Base-by-base conservation (phyloP, 2,329 filamentous ascomycete species). In the Penicillium expansum region DNA sequence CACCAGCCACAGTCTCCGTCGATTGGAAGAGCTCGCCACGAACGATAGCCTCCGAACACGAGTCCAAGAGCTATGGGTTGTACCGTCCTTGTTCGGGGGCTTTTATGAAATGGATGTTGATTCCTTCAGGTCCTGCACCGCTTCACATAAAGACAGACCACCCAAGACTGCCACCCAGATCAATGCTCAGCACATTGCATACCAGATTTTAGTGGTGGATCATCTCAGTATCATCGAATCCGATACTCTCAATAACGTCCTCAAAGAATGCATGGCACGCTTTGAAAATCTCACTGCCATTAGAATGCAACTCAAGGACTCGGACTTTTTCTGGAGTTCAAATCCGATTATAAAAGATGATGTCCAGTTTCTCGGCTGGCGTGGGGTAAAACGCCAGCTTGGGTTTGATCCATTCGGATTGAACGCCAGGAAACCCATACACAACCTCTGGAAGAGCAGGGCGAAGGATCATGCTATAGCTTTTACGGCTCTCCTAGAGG, bases 21-120 rank as follows among this genome's bases (percentile, higher is more conserved):
- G 33, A 35, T 20, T 52, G 13, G 39, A 52, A 52, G 20, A 44
- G 22, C 32, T 52, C 9, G 29, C 41, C 7, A 10, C 38, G 29
- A 44, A 52, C 13, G 13, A 44, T n/a, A 35, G 6, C 20, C 14
- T 45, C 20, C 22, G 42, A 20, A 18, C 18, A 38, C 50, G 50
- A 44, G 41, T 52, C 6, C 50, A 35, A 47, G 20, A 52, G 18
- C 24, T 52, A 52, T 52, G 50, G 41, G 24, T 38, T 22, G 33
- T 37, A 22, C 39, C 50, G 6, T 33, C 50, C 30, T n/a, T 51
- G 16, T 32, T 33, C 14, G 29, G 27, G 4, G 38, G 37, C 24
- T 39, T n/a, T 22, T 20, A 32, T 29, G 27, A 30, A 27, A 32
- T 43, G 38, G 29, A 51, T 35, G 10, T 42, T 33, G 14, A 51